Percentiles rank a stretch among this genome's conserved stretches.
Conservation (phyloP, 1,284 basidiomycete species). For the Austroboletus novae-zelandiae region DNA sequence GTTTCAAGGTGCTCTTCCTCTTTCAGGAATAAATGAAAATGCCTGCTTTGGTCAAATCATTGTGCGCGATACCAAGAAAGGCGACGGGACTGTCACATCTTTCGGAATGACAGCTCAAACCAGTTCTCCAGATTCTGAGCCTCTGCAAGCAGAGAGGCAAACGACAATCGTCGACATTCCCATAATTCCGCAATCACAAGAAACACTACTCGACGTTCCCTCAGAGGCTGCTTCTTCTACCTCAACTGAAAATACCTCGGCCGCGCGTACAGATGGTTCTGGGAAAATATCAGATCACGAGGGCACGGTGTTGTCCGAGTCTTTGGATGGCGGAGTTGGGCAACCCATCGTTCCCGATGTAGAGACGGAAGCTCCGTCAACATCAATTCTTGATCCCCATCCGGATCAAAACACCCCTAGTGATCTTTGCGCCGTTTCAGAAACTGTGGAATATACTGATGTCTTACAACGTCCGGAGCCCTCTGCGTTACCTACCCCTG, state of each 20-base stretch:
- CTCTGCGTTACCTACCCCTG: neutral
- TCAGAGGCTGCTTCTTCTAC: neutral
- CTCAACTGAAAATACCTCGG: neutral
- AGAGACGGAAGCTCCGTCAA: neutral
- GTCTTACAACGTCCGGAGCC: neutral
- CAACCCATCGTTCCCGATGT: neutral
- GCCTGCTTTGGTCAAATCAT: neutral
- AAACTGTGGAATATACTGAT: neutral
- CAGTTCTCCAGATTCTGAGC: neutral
- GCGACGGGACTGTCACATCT: conserved; percentile 1
- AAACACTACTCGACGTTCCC: conserved; percentile 1
- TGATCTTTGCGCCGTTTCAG: neutral
- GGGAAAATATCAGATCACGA: neutral
- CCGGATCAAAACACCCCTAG: neutral
- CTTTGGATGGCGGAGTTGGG: neutral
- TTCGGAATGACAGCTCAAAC: neutral
- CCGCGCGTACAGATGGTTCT: neutral
- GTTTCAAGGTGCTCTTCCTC: conserved; percentile 23
- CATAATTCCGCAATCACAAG: conserved; percentile 3
- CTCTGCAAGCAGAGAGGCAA: neutral
- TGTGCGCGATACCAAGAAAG: neutral
- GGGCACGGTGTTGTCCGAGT: neutral
- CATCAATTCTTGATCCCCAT: neutral
- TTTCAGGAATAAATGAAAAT: conserved; percentile 9
- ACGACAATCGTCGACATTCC: neutral